Percentiles rank a stretch among this genome's conserved stretches.
Conservation (phyloP, 495 filamentous ascomycete species). For the Xylaria curta region DNA sequence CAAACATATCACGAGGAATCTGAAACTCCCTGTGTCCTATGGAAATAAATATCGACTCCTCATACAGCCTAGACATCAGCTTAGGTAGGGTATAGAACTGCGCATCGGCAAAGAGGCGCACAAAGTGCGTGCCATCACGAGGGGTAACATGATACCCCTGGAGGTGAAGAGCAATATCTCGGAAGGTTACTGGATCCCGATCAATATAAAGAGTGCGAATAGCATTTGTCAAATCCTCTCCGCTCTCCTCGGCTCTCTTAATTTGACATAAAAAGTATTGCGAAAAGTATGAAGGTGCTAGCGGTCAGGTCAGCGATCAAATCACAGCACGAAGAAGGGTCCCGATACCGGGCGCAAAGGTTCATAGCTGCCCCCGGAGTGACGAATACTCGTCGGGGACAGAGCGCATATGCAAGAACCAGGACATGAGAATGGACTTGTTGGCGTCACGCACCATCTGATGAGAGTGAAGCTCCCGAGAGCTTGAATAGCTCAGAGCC, state of each 20-base stretch:
- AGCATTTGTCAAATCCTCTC: constrained; percentile 54
- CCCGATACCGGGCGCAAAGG: not conserved
- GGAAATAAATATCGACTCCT: constrained; percentile 88
- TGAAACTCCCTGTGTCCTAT: constrained; percentile 87
- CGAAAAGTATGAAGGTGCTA: constrained; percentile 98
- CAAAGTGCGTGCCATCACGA: constrained; percentile 83
- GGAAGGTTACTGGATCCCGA: constrained; percentile 88
- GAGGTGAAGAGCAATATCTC: constrained; percentile 86
- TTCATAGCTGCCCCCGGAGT: no score
- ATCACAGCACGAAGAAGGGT: not conserved
- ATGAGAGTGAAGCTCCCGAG: constrained; percentile 92
- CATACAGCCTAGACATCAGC: constrained; percentile 91
- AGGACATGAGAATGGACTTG: constrained; percentile 14
- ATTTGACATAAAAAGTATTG: constrained; percentile 91
- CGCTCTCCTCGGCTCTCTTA: constrained; percentile 61
- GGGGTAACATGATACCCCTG: constrained; percentile 92
- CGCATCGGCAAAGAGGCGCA: constrained; percentile 91
- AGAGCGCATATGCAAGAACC: constrained; percentile 28
- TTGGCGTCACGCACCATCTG: constrained; percentile 78
- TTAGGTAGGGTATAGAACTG: constrained; percentile 96
- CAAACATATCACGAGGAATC: constrained; percentile 88
- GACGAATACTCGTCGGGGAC: not conserved
- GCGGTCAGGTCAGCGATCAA: constrained; percentile 34
- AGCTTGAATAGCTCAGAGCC: constrained; percentile 89
- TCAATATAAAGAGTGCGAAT: constrained; percentile 89